These are phyloP conservation scores for Asterella californica DNA, from an alignment of 225 moss, liverwort and hornwort genomes.

Conservation along the genomic window DNA sequence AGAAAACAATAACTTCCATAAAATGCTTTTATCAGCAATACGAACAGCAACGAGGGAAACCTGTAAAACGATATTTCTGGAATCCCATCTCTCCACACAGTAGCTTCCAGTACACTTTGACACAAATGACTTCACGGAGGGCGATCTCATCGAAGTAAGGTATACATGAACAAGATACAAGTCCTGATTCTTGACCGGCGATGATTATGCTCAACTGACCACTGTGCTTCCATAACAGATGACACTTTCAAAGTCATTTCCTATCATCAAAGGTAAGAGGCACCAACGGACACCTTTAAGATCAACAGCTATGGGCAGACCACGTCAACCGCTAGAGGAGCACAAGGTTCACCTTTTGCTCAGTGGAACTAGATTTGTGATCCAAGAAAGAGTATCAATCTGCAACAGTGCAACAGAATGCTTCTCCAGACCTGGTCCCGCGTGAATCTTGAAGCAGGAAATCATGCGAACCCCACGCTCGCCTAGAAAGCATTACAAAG, in stretches of 20 bases:
- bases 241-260: background rate
- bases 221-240: background rate
- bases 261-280: background rate
- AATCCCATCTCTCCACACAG: background rate
- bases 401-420: background rate
- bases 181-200: background rate
- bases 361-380: conserved; percentile 1
- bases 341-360: background rate
- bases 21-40: too few relatives aligned
- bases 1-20: too few relatives aligned
- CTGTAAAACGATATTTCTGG: background rate
- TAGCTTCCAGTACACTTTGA: background rate
- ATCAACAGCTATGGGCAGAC: background rate
- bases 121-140: background rate
- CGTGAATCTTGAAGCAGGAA: background rate
- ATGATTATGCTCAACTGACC: background rate
- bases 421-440: background rate
- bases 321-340: background rate
- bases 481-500: conserved; percentile 1
- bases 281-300: background rate
- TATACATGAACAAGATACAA: background rate
- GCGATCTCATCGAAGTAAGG: background rate
- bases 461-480: conserved; percentile 5
- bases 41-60: too few relatives aligned
- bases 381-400: background rate